Percentiles rank a stretch among this genome's conserved stretches.
Evolutionary conservation across 2,329 filamentous ascomycete species (phyloP).

Genomic region (Pseudogymnoascus verrucosus): DNA sequence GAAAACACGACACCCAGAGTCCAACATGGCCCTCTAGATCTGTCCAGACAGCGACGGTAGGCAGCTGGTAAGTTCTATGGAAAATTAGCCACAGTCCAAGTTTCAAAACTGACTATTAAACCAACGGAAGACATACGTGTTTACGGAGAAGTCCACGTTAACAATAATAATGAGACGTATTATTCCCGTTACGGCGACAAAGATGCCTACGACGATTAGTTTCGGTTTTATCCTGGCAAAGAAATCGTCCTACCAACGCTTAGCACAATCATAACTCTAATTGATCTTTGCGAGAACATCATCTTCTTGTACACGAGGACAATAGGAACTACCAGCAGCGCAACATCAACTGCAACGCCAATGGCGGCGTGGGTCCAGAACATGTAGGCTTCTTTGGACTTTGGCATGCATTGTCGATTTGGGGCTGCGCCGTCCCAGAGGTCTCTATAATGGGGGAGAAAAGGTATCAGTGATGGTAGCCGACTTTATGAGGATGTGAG

Average conservation of each 20-base stretch:
- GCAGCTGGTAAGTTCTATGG: constrained; percentile 31
- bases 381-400: constrained; percentile 23
- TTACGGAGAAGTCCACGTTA: constrained; percentile 24
- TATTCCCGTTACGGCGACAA: constrained; percentile 32
- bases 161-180: constrained; percentile 32
- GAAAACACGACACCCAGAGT: constrained; percentile 37
- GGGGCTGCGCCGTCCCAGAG: constrained; percentile 13
- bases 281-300: constrained; percentile 27
- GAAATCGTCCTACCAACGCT: constrained; percentile 19
- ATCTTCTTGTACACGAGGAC: constrained; percentile 32
- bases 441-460: constrained; percentile 3
- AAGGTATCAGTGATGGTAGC: neutral
- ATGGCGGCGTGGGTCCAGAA: constrained; percentile 29
- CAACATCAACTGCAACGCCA: constrained; percentile 29
- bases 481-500: neutral
- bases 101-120: neutral
- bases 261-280: constrained; percentile 32
- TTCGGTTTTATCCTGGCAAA: neutral
- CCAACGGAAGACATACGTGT: constrained; percentile 26
- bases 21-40: constrained; percentile 35
- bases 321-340: constrained; percentile 30
- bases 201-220: constrained; percentile 21
- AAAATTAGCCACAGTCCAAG: neutral
- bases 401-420: constrained; percentile 23
- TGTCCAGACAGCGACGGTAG: constrained; percentile 32